Evolutionary conservation across 352 stramenopile genomes (phyloP), one percentile per base, ranked within the genome.

Genomic region (Phytophthora pinifolia): DNA sequence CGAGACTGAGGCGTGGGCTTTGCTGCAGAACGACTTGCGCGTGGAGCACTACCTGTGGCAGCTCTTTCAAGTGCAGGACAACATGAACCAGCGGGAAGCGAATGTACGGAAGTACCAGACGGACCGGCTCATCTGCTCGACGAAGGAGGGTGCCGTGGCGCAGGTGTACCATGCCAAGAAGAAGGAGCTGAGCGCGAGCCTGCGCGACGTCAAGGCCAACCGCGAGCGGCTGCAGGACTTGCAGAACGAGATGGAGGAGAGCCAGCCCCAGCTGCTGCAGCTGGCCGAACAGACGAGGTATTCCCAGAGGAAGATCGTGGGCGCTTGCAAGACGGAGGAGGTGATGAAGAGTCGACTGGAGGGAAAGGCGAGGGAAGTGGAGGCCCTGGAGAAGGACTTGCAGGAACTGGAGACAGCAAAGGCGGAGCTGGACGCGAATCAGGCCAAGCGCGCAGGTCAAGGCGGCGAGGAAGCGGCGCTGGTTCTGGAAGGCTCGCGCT

Each of bases 21-120:
- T 17, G 10, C 10, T 37, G 45, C 50, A 92, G 82, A 76, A 76
- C 60, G 51, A 82, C 15, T 53, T 97, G 4, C 80, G 92, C 25
- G 85, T 89, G 0, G 88, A 98, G 54, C 92, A 97, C 61, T 99
- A 97, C 51, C 71, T 99, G 33, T 99, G 96, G 96, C 89, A 98
- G 55, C 76, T 99, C 17, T 98, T 93, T 43, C 94, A 98, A 64
- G 83, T 98, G 17, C 76, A 98, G 53, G 76, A 90, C 12, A 89
- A 98, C 35, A 74, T 96, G 3, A 74, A 88, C 15, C 65, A 87
- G 22, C 82, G 91, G 34, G 88, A 96, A 56, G 90, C 93, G 20
- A 60, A 75, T 3, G 72, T 97, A 9, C 74, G 76, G 15, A 44
- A 69, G 0, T 65, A 75, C 14, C 67, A 90, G 49, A 65, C 86